phyloP scores from a whole-genome alignment of 1,284 basidiomycete species.

The Xanthoconium separans region DNA sequence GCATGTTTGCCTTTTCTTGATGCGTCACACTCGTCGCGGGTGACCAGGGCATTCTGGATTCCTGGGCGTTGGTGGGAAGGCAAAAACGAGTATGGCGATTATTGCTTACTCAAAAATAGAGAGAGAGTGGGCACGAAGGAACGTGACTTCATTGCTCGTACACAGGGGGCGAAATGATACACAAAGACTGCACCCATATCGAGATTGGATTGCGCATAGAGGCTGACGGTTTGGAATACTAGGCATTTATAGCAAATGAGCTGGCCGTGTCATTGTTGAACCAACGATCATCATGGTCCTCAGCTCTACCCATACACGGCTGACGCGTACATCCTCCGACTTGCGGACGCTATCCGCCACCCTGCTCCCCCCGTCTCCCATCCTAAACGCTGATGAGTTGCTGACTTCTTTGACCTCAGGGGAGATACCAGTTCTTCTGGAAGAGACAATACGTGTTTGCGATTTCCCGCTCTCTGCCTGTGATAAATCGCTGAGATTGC shows the following conservation, averaged over 20 bases:
- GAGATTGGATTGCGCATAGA: conserved; percentile 9
- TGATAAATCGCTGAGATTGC: background rate
- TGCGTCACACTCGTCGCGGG: conserved; percentile 63
- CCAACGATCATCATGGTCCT: conserved; percentile 15
- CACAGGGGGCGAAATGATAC: conserved; percentile 5
- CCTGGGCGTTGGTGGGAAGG: conserved; percentile 68
- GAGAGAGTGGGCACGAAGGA: conserved; percentile 43
- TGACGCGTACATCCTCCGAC: conserved; percentile 39
- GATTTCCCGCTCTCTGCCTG: conserved; percentile 1
- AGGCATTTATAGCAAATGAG: conserved; percentile 11
- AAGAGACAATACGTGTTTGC: conserved; percentile 17
- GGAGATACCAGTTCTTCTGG: conserved; percentile 56
- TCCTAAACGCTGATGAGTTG: conserved; percentile 41
- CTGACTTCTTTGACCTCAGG: conserved; percentile 45
- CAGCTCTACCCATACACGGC: conserved; percentile 13
- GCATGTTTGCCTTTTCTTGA: conserved; percentile 82
- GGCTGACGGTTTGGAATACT: conserved; percentile 29
- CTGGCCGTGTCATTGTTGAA: background rate
- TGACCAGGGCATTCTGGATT: conserved; percentile 77
- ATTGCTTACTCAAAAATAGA: conserved; percentile 64
- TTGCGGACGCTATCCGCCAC: conserved; percentile 23
- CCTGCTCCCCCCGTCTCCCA: conserved; percentile 49
- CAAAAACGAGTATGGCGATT: conserved; percentile 68
- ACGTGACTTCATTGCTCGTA: conserved; percentile 21
- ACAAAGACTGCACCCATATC: conserved; percentile 2